A percentile compares a stretch with the other conserved stretches of the same genome.
Evolutionary conservation across 2,329 filamentous ascomycete species (phyloP).

Genomic region (Colletotrichum plurivorum): DNA sequence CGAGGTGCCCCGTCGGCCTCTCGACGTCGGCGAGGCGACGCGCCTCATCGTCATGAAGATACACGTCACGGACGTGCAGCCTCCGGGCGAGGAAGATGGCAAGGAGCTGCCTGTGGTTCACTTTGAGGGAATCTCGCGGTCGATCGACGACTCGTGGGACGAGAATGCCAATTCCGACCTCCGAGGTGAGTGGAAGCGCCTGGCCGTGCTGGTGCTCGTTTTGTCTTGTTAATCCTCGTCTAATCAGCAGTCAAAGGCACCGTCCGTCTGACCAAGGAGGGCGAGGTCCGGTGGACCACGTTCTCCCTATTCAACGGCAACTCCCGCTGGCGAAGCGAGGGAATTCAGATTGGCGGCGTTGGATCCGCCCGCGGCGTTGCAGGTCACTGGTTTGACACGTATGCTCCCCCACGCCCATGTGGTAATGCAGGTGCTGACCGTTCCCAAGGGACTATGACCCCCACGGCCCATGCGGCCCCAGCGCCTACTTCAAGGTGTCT

Average conservation of each 20-base stretch:
- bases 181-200: conserved; percentile 64
- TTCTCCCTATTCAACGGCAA: conserved; percentile 75
- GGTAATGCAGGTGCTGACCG: conserved; percentile 17
- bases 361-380: conserved; percentile 76
- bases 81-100: conserved; percentile 70
- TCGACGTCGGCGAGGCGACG: conserved; percentile 76
- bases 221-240: conserved; percentile 21
- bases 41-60: conserved; percentile 80
- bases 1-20: conserved; percentile 60
- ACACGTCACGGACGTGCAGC: conserved; percentile 71
- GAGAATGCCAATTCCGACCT: conserved; percentile 78
- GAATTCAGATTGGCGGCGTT: conserved; percentile 79
- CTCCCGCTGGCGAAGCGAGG: conserved; percentile 83
- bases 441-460: conserved; percentile 71
- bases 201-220: conserved; percentile 28
- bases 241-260: conserved; percentile 60
- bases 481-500: conserved; percentile 80
- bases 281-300: conserved; percentile 82
- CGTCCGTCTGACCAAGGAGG: conserved; percentile 76
- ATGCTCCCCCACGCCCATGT: conserved; percentile 42
- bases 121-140: conserved; percentile 74
- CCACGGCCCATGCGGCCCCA: conserved; percentile 80
- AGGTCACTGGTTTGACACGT: conserved; percentile 86
- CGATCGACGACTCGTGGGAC: conserved; percentile 76
- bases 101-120: conserved; percentile 75